phyloP scores from a whole-genome alignment of 768 basidiomycete species.

The Panaeolus cyanescens region DNA sequence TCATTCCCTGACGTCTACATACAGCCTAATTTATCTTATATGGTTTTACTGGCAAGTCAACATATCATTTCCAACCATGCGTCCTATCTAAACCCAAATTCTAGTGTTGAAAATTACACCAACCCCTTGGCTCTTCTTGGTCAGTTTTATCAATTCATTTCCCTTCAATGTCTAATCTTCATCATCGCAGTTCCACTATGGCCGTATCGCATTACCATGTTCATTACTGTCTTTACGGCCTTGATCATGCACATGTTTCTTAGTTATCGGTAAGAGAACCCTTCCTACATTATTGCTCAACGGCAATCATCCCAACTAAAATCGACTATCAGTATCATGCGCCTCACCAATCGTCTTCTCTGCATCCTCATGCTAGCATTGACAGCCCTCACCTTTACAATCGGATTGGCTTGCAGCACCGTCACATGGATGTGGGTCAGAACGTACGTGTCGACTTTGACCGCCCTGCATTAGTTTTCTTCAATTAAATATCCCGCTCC shows the following conservation, averaged over 20 bases:
- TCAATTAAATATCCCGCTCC: background rate
- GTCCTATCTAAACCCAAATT: background rate
- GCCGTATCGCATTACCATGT: slow-evolving; percentile 49
- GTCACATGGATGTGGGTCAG: slow-evolving; percentile 6
- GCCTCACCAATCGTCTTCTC: slow-evolving; percentile 23
- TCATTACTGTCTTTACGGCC: slow-evolving; percentile 44
- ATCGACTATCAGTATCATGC: slow-evolving; percentile 11
- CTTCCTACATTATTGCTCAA: slow-evolving; percentile 12
- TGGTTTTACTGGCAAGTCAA: slow-evolving; percentile 16
- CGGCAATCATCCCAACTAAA: background rate
- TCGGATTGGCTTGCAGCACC: slow-evolving; percentile 33
- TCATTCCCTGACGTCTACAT: background rate
- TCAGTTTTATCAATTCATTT: slow-evolving; percentile 6
- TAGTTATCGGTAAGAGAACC: slow-evolving; percentile 33
- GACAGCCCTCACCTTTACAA: slow-evolving; percentile 27
- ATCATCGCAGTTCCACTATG: slow-evolving; percentile 36
- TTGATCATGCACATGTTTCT: slow-evolving; percentile 50
- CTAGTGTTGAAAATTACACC: slow-evolving; percentile 20
- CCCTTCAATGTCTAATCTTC: background rate
- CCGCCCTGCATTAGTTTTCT: background rate
- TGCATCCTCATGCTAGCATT: slow-evolving; percentile 14
- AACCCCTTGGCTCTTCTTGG: slow-evolving; percentile 15
- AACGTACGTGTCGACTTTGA: background rate
- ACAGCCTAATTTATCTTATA: slow-evolving; percentile 15
- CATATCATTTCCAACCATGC: background rate